Base-by-base conservation (phyloP, 805 yeast genomes). In the Myxozyma monticola region DNA sequence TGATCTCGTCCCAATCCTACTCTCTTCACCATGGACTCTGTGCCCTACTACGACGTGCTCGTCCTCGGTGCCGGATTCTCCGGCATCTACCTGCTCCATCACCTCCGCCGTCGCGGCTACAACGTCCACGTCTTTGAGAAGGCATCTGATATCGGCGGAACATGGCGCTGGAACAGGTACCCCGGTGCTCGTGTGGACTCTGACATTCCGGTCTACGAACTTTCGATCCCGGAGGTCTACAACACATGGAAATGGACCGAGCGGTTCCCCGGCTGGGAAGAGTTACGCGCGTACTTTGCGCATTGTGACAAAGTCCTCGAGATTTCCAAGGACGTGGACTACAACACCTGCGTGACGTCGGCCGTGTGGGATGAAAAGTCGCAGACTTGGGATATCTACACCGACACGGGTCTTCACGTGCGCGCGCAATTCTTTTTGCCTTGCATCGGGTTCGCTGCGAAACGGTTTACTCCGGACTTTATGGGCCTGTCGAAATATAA, bases 141-240 rank as follows among this genome's bases (percentile, higher is more conserved):
- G 12, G 62, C 49, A 3, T 40, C 47, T 26, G 53, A 49, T 10
- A 25, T 61, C 20, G 65, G 65, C 21, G 64, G 64, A n/a, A 60
- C 62, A 14, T 61, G 64, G 64, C 30, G 37, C 34, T 56, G 59
- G 60, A 61, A 61, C 47, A 29, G 57, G 24, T 61, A 61, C 42
- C 64, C 64, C 35, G 64, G 64, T 18, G 64, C 68, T 4, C 53
- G 68, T 15, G 68, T 65, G 35, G 70, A 66, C 54, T 56, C 64
- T 14, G 60, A 54, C 9, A 56, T 60, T 14, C 70, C 69, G 2
- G 42, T 52, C 24, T 66, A 66, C 46, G 65, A 65, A 44, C 51
- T 65, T 15, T 46, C 54, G 29, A 54, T 61, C 37, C 60, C 64
- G 8, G 67, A 65, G 45, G 49, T 62, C 22, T 63, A 60, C 48